A percentile compares a stretch with the other conserved stretches of the same genome.
Conservation (phyloP, 345 rosid species). For the Cardiospermum halicacabum region DNA sequence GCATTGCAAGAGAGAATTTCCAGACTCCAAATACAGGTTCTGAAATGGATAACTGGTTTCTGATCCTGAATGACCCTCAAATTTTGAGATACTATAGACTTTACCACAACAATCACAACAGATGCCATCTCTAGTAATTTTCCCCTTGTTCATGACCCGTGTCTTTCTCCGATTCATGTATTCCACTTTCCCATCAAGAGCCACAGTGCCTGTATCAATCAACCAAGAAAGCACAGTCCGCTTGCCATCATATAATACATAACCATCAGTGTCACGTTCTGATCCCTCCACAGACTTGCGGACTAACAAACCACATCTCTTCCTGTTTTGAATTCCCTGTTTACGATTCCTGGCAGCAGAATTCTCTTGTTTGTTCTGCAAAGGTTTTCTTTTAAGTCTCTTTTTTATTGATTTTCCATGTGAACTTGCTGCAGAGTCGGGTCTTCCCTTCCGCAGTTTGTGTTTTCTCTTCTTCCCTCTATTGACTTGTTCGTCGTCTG, state of each 20-base stretch:
- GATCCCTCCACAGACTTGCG: slow-evolving; percentile 53
- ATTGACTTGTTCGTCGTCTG: slow-evolving; percentile 24
- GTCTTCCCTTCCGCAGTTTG: slow-evolving; percentile 28
- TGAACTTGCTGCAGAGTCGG: slow-evolving; percentile 13
- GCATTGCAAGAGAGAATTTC: slow-evolving; percentile 66
- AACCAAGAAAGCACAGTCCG: slow-evolving; percentile 81
- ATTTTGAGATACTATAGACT: slow-evolving; percentile 43
- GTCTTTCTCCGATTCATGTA: slow-evolving; percentile 40
- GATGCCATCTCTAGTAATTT: slow-evolving; percentile 59
- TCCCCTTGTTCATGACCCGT: slow-evolving; percentile 38
- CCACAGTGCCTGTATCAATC: slow-evolving; percentile 63
- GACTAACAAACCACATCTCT: slow-evolving; percentile 54
- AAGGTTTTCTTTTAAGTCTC: slow-evolving; percentile 25
- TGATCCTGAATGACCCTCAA: slow-evolving; percentile 72
- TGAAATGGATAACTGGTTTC: slow-evolving; percentile 50
- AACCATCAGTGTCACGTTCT: slow-evolving; percentile 43
- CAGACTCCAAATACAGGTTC: slow-evolving; percentile 63
- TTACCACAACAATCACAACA: slow-evolving; percentile 68
- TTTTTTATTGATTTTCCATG: slow-evolving; percentile 18
- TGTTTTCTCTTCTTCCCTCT: slow-evolving; percentile 23
- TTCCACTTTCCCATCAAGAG: slow-evolving; percentile 53
- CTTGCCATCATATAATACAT: slow-evolving; percentile 66
- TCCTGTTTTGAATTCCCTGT: slow-evolving; percentile 48
- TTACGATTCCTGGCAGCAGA: slow-evolving; percentile 34
- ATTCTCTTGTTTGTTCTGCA: slow-evolving; percentile 13